phyloP scores from a whole-genome alignment of 2,329 filamentous ascomycete genomes.

The Peltaster fructicola region DNA sequence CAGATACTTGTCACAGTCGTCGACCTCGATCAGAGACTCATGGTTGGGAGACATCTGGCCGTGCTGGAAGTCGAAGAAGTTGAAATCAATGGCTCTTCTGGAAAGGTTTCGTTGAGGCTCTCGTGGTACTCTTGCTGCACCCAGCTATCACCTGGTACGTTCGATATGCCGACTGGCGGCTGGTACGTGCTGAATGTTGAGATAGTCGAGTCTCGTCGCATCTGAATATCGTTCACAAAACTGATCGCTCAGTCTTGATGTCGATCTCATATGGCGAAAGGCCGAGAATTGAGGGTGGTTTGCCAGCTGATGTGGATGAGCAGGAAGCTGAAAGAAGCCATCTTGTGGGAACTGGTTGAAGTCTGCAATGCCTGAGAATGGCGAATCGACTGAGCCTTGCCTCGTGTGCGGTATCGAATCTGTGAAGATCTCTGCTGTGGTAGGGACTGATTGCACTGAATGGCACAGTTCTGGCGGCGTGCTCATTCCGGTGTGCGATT shows the following conservation, averaged over 20 bases:
- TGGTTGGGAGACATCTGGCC: slow-evolving; percentile 43
- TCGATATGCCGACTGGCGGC: slow-evolving; percentile 49
- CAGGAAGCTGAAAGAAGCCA: slow-evolving; percentile 46
- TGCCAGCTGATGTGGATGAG: slow-evolving; percentile 23
- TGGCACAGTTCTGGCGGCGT: slow-evolving; percentile 66
- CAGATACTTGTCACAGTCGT: slow-evolving; percentile 71
- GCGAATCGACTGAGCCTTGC: slow-evolving; percentile 64
- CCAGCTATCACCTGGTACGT: slow-evolving; percentile 49
- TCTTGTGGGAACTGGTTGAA: slow-evolving; percentile 45
- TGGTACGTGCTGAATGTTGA: slow-evolving; percentile 89
- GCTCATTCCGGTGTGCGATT: slow-evolving; percentile 27
- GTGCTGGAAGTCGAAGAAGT: slow-evolving; percentile 70
- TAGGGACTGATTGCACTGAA: slow-evolving; percentile 44
- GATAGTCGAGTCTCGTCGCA: slow-evolving; percentile 67
- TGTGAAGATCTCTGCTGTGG: slow-evolving; percentile 56
- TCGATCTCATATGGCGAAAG: slow-evolving; percentile 81
- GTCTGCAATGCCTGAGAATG: slow-evolving; percentile 44
- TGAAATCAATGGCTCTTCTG: slow-evolving; percentile 43
- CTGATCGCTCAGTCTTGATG: slow-evolving; percentile 86
- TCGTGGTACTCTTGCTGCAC: slow-evolving; percentile 55
- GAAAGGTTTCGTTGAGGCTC: slow-evolving; percentile 48
- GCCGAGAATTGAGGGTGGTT: slow-evolving; percentile 30
- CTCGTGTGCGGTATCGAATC: slow-evolving; percentile 56
- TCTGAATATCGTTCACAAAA: slow-evolving; percentile 84
- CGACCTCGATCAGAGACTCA: slow-evolving; percentile 62